These are phyloP conservation scores for Sugiyamaella qingdaonensis DNA, from an alignment of 805 yeast genomes.

Conservation along the genomic window DNA sequence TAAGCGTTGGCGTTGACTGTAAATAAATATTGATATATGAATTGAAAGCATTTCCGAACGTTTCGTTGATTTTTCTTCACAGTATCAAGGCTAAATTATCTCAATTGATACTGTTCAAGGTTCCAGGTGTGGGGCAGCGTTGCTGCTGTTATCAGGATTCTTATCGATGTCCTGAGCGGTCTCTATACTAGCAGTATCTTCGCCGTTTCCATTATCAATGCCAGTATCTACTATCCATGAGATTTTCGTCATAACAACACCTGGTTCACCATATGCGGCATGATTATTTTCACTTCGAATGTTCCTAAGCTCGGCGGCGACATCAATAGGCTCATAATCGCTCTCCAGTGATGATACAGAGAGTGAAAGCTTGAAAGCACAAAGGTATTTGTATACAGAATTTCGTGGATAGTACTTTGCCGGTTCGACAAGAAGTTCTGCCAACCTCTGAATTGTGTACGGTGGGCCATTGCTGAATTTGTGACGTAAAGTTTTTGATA, in stretches of 20 bases:
- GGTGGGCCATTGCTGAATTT: slow-evolving; percentile 33
- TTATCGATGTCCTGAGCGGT: neutral
- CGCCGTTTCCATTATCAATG: neutral
- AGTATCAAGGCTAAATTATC: neutral
- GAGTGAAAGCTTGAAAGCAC: slow-evolving; percentile 27
- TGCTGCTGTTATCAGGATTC: neutral
- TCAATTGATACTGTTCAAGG: neutral
- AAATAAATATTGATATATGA: slow-evolving; percentile 1
- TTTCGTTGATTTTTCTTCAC: too few relatives aligned
- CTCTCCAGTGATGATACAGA: slow-evolving; percentile 21
- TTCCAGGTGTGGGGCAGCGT: neutral
- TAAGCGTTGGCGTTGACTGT: neutral
- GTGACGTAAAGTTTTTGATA: neutral
- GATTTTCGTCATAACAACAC: slow-evolving; percentile 22
- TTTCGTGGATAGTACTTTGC: slow-evolving; percentile 21
- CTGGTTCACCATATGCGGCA: slow-evolving; percentile 23
- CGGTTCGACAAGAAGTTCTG: slow-evolving; percentile 33
- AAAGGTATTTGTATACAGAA: slow-evolving; percentile 25
- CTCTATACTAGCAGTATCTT: neutral
- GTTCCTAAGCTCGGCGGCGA: slow-evolving; percentile 19
- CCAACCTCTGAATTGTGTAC: slow-evolving; percentile 36
- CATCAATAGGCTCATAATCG: slow-evolving; percentile 23
- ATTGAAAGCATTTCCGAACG: neutral
- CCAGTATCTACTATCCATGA: slow-evolving; percentile 27
- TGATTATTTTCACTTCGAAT: slow-evolving; percentile 14